Evolutionary conservation across 768 basidiomycete genomes (phyloP), one percentile per base, ranked within the genome.

Genomic region (Termitomyces sp.): DNA sequence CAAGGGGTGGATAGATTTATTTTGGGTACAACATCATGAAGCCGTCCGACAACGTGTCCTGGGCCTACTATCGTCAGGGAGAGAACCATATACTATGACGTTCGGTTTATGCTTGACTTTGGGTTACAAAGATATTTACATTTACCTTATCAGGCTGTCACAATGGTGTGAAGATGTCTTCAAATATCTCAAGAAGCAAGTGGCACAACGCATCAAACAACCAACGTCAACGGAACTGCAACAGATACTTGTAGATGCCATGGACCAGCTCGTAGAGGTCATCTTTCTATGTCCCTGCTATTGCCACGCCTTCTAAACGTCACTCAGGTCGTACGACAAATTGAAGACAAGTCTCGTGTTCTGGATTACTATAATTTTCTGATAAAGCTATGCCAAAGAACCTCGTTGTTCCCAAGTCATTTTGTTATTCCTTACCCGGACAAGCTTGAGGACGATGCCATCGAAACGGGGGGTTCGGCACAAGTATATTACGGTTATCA

Each of bases 401-500:
- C 47, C 8, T 52, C 39, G 5, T 29, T 54, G 34, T 59, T 44
- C 26, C 62, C 62, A 3, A 18, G 26, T 18, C 32, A 18, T 16
- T 57, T 61, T 10, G 26, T 50, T 8, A 41, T 61, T 6, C 26
- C 53, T 5, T 59, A 55, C n/a, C 53, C 57, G 2, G 37, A 26
- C 13, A 46, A n/a, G 42, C 31, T 47, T 1, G 26, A 43, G 6
- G 55, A 47, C 3, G 22, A 39, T 10, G 20, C 48, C 14, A 56
- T 50, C 8, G 56, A 51, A 47, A 53, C 24, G 1, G 67, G 67
- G 2, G 63, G 42, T 5, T 65, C 64, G 16, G 61, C 63, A 0
- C 47, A 5, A 8, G 64, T 68, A 1, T 61, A 58, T 56, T 59
- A 60, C 8, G 67, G 67, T 18, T 47, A 22, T n/a, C 34, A 58